Evolutionary conservation across 192 early-diverging fungal genomes (phyloP).

Genomic region (Allomyces arbusculus): DNA sequence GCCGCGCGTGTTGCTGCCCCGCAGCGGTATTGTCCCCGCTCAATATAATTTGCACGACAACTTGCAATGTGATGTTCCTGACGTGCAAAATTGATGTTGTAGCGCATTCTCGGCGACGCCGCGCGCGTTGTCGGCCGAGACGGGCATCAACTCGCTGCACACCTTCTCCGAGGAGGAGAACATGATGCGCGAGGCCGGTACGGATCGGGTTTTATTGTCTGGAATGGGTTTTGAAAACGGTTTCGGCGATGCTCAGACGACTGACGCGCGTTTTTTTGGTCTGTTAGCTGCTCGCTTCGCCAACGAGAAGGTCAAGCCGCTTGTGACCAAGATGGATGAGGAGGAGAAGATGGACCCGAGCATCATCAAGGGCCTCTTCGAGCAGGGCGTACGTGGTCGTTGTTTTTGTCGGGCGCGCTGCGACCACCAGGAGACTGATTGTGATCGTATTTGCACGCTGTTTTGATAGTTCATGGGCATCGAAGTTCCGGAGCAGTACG

Average conservation of each 20-base stretch:
- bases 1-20: no score
- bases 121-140: neutral
- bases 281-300: conserved; percentile 59
- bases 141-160: conserved; percentile 40
- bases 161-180: conserved; percentile 72
- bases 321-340: conserved; percentile 82
- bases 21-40: neutral
- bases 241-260: neutral
- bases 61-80: no score
- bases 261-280: neutral
- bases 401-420: neutral
- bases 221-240: neutral
- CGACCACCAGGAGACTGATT: conserved; percentile 1
- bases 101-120: neutral
- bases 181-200: conserved; percentile 62
- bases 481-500: conserved; percentile 60
- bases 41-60: no score
- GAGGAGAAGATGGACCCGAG: conserved; percentile 54
- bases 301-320: conserved; percentile 59
- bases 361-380: conserved; percentile 67
- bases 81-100: no score
- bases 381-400: conserved; percentile 48
- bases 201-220: no score
- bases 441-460: neutral
- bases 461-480: conserved; percentile 74